phyloP scores from a whole-genome alignment of 2,329 filamentous ascomycete species.

The Parascedosporium putredinis region DNA sequence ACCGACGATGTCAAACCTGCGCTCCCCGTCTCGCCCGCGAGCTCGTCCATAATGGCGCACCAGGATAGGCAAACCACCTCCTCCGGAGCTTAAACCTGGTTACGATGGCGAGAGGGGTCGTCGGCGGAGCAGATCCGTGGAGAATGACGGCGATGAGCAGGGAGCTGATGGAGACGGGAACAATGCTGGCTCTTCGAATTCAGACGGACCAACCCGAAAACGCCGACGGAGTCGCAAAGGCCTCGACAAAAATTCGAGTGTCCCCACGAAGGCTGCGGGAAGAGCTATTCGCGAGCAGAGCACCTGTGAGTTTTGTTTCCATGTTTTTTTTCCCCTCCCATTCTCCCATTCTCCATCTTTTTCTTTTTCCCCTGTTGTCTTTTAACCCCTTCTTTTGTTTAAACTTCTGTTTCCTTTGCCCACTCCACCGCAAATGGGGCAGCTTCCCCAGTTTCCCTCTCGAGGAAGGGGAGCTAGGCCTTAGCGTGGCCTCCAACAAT shows the following conservation, averaged over 20 bases:
- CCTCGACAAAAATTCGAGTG: constrained; percentile 77
- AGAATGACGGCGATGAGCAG: constrained; percentile 30
- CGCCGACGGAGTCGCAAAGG: constrained; percentile 65
- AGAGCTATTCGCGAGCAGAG: constrained; percentile 92
- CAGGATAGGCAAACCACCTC: constrained; percentile 27
- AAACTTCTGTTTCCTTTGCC: not conserved
- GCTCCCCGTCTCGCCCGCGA: constrained; percentile 27
- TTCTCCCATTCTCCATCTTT: not conserved
- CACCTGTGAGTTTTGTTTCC: constrained; percentile 59
- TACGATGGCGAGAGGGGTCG: constrained; percentile 28
- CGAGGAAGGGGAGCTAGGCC: not conserved
- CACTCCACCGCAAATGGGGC: not conserved
- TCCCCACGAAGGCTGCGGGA: constrained; percentile 76
- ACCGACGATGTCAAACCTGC: constrained; percentile 18
- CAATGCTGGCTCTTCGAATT: constrained; percentile 36
- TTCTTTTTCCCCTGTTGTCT: too few relatives aligned
- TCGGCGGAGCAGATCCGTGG: constrained; percentile 30
- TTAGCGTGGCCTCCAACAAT: not conserved
- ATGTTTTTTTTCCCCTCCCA: not conserved
- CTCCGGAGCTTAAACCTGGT: constrained; percentile 30
- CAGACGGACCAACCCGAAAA: constrained; percentile 46
- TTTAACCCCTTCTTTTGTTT: too few relatives aligned
- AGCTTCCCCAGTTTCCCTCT: not conserved
- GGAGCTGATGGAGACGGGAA: constrained; percentile 27
- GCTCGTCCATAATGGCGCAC: constrained; percentile 28